Evolutionary conservation across 768 basidiomycete species (phyloP), one percentile per base, ranked within the genome.

Genomic region (Lentinula sp.): DNA sequence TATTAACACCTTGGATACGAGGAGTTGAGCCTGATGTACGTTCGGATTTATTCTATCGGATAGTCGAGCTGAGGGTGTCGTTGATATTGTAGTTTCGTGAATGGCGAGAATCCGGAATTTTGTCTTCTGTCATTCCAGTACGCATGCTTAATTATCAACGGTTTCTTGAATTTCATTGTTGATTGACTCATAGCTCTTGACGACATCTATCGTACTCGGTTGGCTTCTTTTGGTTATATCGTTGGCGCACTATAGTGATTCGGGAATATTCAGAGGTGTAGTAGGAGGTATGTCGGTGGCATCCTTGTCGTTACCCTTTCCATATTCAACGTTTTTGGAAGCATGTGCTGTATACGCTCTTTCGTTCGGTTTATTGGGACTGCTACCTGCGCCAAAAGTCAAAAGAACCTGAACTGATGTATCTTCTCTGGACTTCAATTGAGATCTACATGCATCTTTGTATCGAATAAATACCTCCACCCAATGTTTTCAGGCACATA

Each of bases 11-110:
- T n/a, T 78, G 84, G 76, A 74, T 87, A 34, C 80, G 81, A 60
- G 88, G 87, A 18, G 79, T 83, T 58, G 81, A 86, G 64, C 86
- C 88, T 39, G 81, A 91, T 66, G 89, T 92, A 69, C 65, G 85
- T 79, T 28, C 32, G 23, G 21, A 13, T 51, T 18, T 39, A 9
- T 8, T n/a, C 45, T 23, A 42, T 18, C 16, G 21, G 18, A 48
- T 23, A 2, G 10, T 13, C 21, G 8, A 23, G 15, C 21, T 48
- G 46, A 48, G 37, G 18, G 21, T 48, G 21, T n/a, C 4, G 1
- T 48, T 23, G 46, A 18, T 48, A 48, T 54, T 35, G 21, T 68
- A 92, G 90, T 91, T 89, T 67, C 84, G 79, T 51, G 81, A 82
- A 15, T 92, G 90, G 90, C 78, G 86, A 65, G 76, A 88, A 65